Base-by-base conservation (phyloP, 2,329 filamentous ascomycete species). In the Botrytis pseudocinerea region DNA sequence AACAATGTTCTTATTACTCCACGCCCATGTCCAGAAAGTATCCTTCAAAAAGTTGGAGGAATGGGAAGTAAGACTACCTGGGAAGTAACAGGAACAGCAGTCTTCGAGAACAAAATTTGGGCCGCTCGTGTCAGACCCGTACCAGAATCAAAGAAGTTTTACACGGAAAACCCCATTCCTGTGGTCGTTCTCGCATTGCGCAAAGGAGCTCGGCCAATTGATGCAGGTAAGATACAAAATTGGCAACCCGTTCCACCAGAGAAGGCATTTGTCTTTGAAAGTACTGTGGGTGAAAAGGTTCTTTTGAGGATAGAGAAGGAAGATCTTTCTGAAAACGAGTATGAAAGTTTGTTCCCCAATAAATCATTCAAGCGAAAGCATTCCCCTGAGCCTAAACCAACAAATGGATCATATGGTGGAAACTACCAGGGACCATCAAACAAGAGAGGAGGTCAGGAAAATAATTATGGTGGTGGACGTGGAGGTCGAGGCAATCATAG, bases 1-100 rank as follows among this genome's bases (percentile, higher is more conserved):
- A 97, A 97, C 83, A 95, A 92, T 82, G 95, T 99, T 78, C 87
- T 98, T 78, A 98, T 99, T 80, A 92, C 92, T 54, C 91, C 94
- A 1, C 90, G 92, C 18, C 90, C 92, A 0, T 93, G 92, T 68
- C 89, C 92, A 4, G 85, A 87, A 69, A 88, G 87, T 76, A 91
- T 97, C 35, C 84, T 98, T 46, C 88, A 92, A 70, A 96, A 94
- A 82, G 92, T 96, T 18, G 96, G 96, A 60, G 95, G 95, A 42
- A 90, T 97, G 79, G 94, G 94, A 48, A 90, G 89, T 78, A 95
- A 92, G 82, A 88, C 97, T 83, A 89, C 85, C 59, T 99, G 95
- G 94, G 89, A 93, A 81, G 91, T 97, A 7, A 92, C 90, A 0
- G 93, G 91, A 54, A 89, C 91, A 9, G 94, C 90, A 0, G 89